phyloP scores from a whole-genome alignment of 768 basidiomycete species.

The Cystobasidium ongulense region DNA sequence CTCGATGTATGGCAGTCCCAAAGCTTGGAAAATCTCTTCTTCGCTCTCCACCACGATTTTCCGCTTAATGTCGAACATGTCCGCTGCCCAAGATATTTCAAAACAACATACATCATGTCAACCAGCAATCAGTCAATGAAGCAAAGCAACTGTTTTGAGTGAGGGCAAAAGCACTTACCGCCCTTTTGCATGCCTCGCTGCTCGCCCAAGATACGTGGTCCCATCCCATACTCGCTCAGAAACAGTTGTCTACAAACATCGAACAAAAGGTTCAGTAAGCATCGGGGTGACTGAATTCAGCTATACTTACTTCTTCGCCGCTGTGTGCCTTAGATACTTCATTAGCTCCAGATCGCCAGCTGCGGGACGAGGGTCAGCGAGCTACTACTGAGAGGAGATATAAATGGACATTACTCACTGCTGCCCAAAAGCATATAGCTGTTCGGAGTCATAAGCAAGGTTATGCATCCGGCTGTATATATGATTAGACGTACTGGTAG shows the following conservation, averaged over 20 bases:
- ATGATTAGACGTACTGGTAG: background rate
- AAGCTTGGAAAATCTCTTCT: slow-evolving; percentile 36
- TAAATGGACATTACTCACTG: background rate
- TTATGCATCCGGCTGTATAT: background rate
- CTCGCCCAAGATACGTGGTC: slow-evolving; percentile 13
- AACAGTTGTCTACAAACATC: slow-evolving; percentile 10
- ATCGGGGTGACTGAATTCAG: background rate
- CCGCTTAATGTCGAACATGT: slow-evolving; percentile 4
- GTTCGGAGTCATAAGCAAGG: background rate
- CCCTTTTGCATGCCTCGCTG: slow-evolving; percentile 24
- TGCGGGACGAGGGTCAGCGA: background rate
- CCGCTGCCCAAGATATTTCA: background rate
- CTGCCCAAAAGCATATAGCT: slow-evolving; percentile 7
- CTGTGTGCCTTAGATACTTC: slow-evolving; percentile 33
- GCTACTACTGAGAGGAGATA: background rate
- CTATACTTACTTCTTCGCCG: slow-evolving; percentile 26
- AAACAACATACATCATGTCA: too few species aligned
- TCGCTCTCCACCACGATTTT: slow-evolving; percentile 34
- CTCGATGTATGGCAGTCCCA: slow-evolving; percentile 34
- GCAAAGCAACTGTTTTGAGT: too few species aligned
- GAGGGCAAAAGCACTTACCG: background rate
- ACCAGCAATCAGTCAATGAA: too few species aligned
- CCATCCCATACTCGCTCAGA: slow-evolving; percentile 38
- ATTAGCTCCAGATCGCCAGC: slow-evolving; percentile 35
- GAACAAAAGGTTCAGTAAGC: background rate